Percentiles rank a stretch among this genome's conserved stretches.
Evolutionary conservation across 2,329 filamentous ascomycete species (phyloP).

Genomic region (Alternaria longipes): DNA sequence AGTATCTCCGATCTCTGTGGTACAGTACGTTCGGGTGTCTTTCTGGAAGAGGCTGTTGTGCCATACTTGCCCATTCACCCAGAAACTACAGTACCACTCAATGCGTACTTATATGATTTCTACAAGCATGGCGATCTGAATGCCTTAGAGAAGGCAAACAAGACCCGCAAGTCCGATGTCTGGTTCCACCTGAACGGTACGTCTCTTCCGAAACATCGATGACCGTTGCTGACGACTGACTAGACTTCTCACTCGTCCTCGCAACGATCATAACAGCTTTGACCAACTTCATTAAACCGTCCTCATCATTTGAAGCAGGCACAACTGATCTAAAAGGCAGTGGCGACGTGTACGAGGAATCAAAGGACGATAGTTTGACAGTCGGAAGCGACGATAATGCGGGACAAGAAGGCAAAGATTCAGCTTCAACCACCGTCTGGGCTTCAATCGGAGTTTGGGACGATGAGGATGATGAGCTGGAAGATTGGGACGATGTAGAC

Average conservation of each 20-base stretch:
- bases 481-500: slow-evolving; percentile 53
- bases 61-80: slow-evolving; percentile 71
- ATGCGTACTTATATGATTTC: slow-evolving; percentile 77
- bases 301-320: slow-evolving; percentile 59
- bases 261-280: slow-evolving; percentile 76
- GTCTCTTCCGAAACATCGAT: slow-evolving; percentile 59
- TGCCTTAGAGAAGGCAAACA: slow-evolving; percentile 69
- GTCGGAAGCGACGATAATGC: slow-evolving; percentile 35
- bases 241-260: slow-evolving; percentile 45
- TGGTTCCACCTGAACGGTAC: slow-evolving; percentile 76
- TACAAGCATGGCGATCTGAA: slow-evolving; percentile 74
- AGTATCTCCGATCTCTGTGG: slow-evolving; percentile 74
- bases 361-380: slow-evolving; percentile 49
- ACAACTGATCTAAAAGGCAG: slow-evolving; percentile 42
- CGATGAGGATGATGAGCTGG: slow-evolving; percentile 30
- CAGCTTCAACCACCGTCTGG: slow-evolving; percentile 45
- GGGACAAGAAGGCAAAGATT: not conserved
- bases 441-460: slow-evolving; percentile 25
- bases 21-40: slow-evolving; percentile 71
- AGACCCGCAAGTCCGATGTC: slow-evolving; percentile 70
- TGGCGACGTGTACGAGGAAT: slow-evolving; percentile 58
- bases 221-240: not conserved
- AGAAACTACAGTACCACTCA: slow-evolving; percentile 64
- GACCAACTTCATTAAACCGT: slow-evolving; percentile 64
- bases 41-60: slow-evolving; percentile 76